Percentiles rank a stretch among this genome's conserved stretches.
phyloP scores from a whole-genome alignment of 805 yeast genomes.

The Jamesozyma lodderae region DNA sequence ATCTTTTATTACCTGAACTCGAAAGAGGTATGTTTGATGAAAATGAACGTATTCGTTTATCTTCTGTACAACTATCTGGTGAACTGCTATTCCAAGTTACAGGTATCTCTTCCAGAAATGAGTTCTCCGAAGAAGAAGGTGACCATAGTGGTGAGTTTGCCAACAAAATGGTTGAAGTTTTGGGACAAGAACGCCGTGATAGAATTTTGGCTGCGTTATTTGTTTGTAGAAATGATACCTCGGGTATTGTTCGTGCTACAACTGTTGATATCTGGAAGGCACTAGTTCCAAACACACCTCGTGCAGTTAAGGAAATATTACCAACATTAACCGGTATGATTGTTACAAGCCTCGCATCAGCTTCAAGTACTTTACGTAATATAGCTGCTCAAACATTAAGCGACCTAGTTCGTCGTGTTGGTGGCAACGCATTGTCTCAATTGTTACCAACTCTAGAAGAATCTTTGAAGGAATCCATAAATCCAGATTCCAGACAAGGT shows the following conservation, averaged over 20 bases:
- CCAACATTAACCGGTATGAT: slow-evolving; percentile 75
- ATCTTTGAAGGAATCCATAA: slow-evolving; percentile 47
- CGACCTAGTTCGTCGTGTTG: slow-evolving; percentile 89
- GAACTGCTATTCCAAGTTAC: slow-evolving; percentile 89
- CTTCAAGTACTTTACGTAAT: slow-evolving; percentile 66
- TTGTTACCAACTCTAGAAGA: slow-evolving; percentile 76
- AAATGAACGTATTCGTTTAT: slow-evolving; percentile 78
- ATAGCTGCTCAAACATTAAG: slow-evolving; percentile 93
- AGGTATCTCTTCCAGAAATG: slow-evolving; percentile 75
- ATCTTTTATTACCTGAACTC: slow-evolving; percentile 84
- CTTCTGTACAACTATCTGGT: slow-evolving; percentile 92
- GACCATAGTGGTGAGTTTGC: slow-evolving; percentile 44
- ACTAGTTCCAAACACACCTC: slow-evolving; percentile 89
- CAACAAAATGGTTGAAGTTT: slow-evolving; percentile 58
- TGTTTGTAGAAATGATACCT: slow-evolving; percentile 86
- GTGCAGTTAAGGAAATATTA: slow-evolving; percentile 83
- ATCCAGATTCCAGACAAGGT: slow-evolving; percentile 88
- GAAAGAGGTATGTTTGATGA: slow-evolving; percentile 80
- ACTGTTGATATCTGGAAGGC: slow-evolving; percentile 96
- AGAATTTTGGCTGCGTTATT: slow-evolving; percentile 77
- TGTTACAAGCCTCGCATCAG: slow-evolving; percentile 74
- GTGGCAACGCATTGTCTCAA: slow-evolving; percentile 75
- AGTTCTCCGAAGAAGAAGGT: slow-evolving; percentile 40
- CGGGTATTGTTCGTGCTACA: slow-evolving; percentile 79
- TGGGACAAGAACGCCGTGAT: slow-evolving; percentile 86